These are phyloP conservation scores for Lachancea fermentati DNA, from an alignment of 805 yeast species.

Conservation along the genomic window DNA sequence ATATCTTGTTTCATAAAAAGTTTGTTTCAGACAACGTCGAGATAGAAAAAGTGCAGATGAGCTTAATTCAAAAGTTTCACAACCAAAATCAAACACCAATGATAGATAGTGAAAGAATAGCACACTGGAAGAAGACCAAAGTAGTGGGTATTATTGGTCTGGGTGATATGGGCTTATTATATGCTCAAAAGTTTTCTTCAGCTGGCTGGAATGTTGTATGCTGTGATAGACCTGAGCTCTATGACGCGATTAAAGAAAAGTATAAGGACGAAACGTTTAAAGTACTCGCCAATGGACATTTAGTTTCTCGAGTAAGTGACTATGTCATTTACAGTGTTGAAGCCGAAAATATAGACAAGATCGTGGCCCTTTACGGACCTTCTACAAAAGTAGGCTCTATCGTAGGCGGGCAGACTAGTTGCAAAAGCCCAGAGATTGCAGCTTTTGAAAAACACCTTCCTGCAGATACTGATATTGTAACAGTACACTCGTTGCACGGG, in stretches of 20 bases:
- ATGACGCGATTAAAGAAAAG: constrained; percentile 39
- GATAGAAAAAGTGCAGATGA: background rate
- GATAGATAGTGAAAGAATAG: constrained; percentile 13
- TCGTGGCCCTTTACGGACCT: constrained; percentile 76
- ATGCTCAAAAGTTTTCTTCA: constrained; percentile 68
- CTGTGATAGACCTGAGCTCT: constrained; percentile 73
- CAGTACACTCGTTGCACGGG: constrained; percentile 92
- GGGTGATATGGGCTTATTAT: constrained; percentile 94
- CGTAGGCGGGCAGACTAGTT: constrained; percentile 98
- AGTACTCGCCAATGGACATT: constrained; percentile 73
- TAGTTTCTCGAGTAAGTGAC: constrained; percentile 75
- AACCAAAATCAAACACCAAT: background rate
- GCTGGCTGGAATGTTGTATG: constrained; percentile 91
- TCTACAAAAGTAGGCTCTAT: constrained; percentile 82
- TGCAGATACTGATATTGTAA: constrained; percentile 70
- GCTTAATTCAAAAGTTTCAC: background rate
- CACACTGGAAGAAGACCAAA: constrained; percentile 40
- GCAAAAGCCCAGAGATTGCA: constrained; percentile 82
- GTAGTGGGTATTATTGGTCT: constrained; percentile 87
- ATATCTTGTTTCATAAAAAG: too few species aligned
- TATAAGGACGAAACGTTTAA: constrained; percentile 42
- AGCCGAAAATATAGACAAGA: constrained; percentile 72
- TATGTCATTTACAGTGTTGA: constrained; percentile 88
- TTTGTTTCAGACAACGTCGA: too few species aligned
- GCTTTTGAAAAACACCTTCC: constrained; percentile 81